phyloP scores from a whole-genome alignment of 495 filamentous ascomycete genomes.

The Aspergillus mulundensis region DNA sequence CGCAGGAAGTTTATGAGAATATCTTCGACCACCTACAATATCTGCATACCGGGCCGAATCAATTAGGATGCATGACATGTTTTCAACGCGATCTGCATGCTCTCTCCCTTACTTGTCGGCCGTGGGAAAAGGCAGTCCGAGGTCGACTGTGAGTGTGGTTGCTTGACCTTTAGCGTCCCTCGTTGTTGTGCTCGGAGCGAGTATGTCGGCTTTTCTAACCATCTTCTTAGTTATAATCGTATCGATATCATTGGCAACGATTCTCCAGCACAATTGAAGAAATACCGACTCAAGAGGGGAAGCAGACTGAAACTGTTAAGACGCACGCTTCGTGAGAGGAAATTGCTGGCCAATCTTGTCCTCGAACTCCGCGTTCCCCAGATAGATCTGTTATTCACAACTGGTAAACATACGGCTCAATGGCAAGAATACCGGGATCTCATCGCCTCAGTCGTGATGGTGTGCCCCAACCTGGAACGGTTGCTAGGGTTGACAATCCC shows the following conservation, averaged over 20 bases:
- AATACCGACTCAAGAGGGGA: constrained; percentile 61
- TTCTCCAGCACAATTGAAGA: constrained; percentile 57
- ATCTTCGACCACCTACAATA: constrained; percentile 49
- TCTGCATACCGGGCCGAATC: constrained; percentile 42
- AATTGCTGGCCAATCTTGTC: constrained; percentile 67
- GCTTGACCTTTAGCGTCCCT: not conserved
- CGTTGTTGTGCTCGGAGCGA: not conserved
- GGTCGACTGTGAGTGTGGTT: constrained; percentile 53
- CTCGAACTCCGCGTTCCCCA: constrained; percentile 70
- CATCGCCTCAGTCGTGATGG: constrained; percentile 77
- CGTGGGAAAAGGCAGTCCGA: constrained; percentile 64
- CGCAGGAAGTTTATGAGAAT: constrained; percentile 54
- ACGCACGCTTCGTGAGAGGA: constrained; percentile 68
- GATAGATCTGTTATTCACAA: constrained; percentile 46
- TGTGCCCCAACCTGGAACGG: constrained; percentile 78
- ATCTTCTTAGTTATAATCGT: constrained; percentile 55
- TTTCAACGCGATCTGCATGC: constrained; percentile 71
- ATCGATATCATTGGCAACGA: constrained; percentile 69
- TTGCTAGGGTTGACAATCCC: constrained; percentile 66
- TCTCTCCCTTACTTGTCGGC: constrained; percentile 61
- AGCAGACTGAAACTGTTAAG: constrained; percentile 70
- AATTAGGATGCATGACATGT: constrained; percentile 64
- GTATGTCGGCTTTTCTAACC: not conserved
- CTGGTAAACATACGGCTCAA: constrained; percentile 41
- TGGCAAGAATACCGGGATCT: constrained; percentile 64